A percentile compares a stretch with the other conserved stretches of the same genome.
Evolutionary conservation across 2,329 filamentous ascomycete species (phyloP).

Genomic region (Fusarium sarcochroum): DNA sequence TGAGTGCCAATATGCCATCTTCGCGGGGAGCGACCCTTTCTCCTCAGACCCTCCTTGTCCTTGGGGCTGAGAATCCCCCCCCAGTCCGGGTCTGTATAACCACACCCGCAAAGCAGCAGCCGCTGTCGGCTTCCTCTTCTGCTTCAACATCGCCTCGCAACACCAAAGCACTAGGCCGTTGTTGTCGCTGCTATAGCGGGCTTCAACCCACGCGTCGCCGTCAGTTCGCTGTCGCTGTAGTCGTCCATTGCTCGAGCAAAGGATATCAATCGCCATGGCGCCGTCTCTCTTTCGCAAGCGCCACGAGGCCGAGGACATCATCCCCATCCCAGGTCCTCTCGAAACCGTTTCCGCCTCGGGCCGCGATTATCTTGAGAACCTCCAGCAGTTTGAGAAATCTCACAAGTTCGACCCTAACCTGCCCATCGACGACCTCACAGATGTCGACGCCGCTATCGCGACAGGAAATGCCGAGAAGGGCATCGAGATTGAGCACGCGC

Average conservation of each 20-base stretch:
- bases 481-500: constrained; percentile 69
- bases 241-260: constrained; percentile 24
- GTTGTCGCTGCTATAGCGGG: constrained; percentile 40
- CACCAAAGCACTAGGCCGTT: constrained; percentile 28
- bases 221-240: constrained; percentile 30
- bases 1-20: constrained; percentile 31
- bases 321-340: constrained; percentile 57
- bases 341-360: constrained; percentile 58
- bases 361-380: constrained; percentile 60
- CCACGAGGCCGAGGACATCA: constrained; percentile 62
- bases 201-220: constrained; percentile 41
- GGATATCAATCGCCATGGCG: constrained; percentile 48
- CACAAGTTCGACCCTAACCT: constrained; percentile 76
- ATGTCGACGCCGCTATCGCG: constrained; percentile 70
- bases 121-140: constrained; percentile 39
- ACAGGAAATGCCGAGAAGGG: constrained; percentile 69
- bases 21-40: constrained; percentile 41
- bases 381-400: constrained; percentile 70
- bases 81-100: constrained; percentile 38
- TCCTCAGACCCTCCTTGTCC: constrained; percentile 33
- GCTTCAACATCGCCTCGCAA: constrained; percentile 35
- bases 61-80: constrained; percentile 39
- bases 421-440: constrained; percentile 72
- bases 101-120: constrained; percentile 39
- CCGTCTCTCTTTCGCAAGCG: constrained; percentile 61